These are phyloP conservation scores for Malus hybrid DNA, from an alignment of 331 rosid species.

Conservation along the genomic window DNA sequence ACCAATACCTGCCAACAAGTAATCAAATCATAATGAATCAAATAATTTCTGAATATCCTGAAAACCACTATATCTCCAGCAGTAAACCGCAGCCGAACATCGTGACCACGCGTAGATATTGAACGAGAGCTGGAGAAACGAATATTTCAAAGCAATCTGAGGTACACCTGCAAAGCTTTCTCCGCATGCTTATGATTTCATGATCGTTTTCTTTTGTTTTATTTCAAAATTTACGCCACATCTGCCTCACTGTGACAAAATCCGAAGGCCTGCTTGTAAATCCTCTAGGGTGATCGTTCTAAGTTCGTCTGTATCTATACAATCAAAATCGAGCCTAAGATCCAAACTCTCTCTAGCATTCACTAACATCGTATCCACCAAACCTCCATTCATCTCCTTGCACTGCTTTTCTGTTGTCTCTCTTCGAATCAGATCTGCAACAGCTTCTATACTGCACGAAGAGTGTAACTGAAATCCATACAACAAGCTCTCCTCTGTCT, in stretches of 20 bases:
- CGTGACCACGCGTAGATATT: conserved; percentile 8
- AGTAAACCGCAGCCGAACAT: not conserved
- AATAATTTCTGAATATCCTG: not conserved
- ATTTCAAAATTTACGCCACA: not conserved
- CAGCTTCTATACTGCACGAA: conserved; percentile 48
- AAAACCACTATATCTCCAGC: conserved; percentile 1
- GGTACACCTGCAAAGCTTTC: not conserved
- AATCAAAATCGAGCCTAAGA: conserved; percentile 75
- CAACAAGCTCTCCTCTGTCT: conserved; percentile 53
- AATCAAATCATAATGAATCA: conserved; percentile 1
- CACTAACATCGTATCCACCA: conserved; percentile 70
- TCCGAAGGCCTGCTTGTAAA: conserved; percentile 60
- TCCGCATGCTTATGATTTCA: not conserved
- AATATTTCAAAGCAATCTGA: conserved; percentile 19
- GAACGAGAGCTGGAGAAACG: conserved; percentile 16
- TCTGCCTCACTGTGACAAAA: conserved; percentile 32
- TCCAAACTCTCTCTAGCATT: conserved; percentile 90
- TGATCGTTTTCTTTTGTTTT: not conserved
- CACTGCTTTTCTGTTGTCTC: conserved; percentile 70
- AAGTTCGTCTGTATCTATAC: conserved; percentile 78
- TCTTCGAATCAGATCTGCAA: conserved; percentile 52
- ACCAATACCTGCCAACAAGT: not conserved
- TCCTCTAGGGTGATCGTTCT: conserved; percentile 70
- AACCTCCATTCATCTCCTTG: conserved; percentile 78
- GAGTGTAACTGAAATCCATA: conserved; percentile 78